Evolutionary conservation across 306 rosid genomes (phyloP).

Genomic region (Corylus avellana): DNA sequence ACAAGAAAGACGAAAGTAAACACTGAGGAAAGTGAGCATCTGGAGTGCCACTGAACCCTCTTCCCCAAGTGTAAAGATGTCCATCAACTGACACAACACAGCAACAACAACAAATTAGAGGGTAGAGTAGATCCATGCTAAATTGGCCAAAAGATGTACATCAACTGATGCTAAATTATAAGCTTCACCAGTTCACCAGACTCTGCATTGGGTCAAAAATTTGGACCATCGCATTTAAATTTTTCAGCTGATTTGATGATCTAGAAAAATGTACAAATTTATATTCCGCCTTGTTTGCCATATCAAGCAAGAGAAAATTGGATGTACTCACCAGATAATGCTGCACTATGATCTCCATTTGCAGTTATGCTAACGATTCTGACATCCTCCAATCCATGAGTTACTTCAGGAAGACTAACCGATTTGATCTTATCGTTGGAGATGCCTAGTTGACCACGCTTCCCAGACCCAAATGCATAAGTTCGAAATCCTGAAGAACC

Average conservation of each 20-base stretch:
- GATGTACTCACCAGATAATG: constrained; percentile 59
- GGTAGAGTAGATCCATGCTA: background rate
- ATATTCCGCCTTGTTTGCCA: background rate
- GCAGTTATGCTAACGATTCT: constrained; percentile 56
- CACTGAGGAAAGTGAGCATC: constrained; percentile 52
- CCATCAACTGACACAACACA: constrained; percentile 57
- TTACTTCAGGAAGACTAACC: constrained; percentile 48
- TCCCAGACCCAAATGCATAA: constrained; percentile 88
- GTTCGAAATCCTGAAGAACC: constrained; percentile 48
- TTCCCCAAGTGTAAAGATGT: constrained; percentile 81
- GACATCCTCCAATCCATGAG: constrained; percentile 51
- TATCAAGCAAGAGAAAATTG: constrained; percentile 24
- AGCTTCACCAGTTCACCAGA: constrained; percentile 8
- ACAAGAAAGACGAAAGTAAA: constrained; percentile 33
- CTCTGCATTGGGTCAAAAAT: background rate
- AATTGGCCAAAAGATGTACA: background rate
- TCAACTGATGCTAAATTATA: no score
- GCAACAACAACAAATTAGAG: background rate
- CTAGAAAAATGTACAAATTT: background rate
- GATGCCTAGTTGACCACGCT: constrained; percentile 87
- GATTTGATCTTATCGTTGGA: constrained; percentile 52
- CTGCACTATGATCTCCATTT: constrained; percentile 93
- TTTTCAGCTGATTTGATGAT: background rate
- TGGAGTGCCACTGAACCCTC: constrained; percentile 65
- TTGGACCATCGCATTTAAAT: background rate